Percentiles rank a stretch among this genome's conserved stretches.
These are phyloP conservation scores for Lentinula sp. DNA, from an alignment of 768 basidiomycete species.

Conservation along the genomic window DNA sequence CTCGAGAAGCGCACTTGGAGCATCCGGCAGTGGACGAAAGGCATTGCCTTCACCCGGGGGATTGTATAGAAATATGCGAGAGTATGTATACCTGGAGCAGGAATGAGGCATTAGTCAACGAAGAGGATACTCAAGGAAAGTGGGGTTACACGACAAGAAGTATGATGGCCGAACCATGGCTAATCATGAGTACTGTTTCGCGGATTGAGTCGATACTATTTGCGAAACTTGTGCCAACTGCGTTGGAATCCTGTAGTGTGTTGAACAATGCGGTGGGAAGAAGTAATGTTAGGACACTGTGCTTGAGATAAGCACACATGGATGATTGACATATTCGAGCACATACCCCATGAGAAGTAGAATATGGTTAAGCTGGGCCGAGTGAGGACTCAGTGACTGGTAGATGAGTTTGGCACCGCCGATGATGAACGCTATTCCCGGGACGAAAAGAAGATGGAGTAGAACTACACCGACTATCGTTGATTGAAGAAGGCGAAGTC, in stretches of 20 bases:
- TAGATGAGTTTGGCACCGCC: constrained; percentile 61
- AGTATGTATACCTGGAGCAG: constrained; percentile 50
- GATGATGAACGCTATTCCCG: constrained; percentile 61
- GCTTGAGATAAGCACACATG: not conserved
- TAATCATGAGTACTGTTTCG: constrained; percentile 48
- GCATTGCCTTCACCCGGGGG: constrained; percentile 57
- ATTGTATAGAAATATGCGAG: constrained; percentile 64
- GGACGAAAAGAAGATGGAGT: constrained; percentile 66
- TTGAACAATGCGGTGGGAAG: not conserved
- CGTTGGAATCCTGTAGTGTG: not conserved
- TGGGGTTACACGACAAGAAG: constrained; percentile 50
- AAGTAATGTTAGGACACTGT: constrained; percentile 3
- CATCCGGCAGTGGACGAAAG: constrained; percentile 32
- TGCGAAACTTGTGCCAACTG: not conserved
- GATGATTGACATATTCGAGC: not conserved
- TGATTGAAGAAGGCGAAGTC: not conserved
- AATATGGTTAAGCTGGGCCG: constrained; percentile 61
- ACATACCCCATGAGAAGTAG: constrained; percentile 63
- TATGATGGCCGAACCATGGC: constrained; percentile 59
- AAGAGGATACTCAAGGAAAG: not conserved
- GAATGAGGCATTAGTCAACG: not conserved
- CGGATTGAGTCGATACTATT: constrained; percentile 26
- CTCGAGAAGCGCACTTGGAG: constrained; percentile 36
- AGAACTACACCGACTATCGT: constrained; percentile 49
- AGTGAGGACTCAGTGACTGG: constrained; percentile 61